Evolutionary conservation across 2,329 filamentous ascomycete species (phyloP), one percentile per base, ranked within the genome.

Genomic region (Ceratocystiopsis sp.): DNA sequence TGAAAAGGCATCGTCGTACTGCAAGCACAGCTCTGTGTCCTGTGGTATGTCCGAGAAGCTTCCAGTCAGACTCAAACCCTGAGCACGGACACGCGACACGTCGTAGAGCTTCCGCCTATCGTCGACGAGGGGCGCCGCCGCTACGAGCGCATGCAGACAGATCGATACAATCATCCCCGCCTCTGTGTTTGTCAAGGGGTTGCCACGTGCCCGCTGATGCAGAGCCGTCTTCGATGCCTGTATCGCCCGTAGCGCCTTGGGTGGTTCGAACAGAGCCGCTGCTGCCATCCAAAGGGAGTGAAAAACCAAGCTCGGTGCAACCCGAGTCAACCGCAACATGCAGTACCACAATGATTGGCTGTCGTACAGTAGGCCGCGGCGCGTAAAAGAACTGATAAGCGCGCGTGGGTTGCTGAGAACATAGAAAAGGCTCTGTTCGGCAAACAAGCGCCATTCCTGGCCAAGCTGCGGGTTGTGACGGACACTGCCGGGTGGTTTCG

Each of bases 241-340:
- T 38, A 61, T 54, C 11, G 60, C 56, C 45, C 64, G 63, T 1
- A 71, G 51, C 7, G 60, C 50, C 44, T 62, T 61, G 2, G 74
- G 71, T 2, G 71, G 66, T n/a, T 64, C 59, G 50, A 79, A 80
- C 5, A 80, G 59, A 39, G 65, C 65, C 9, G 66, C 68, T 1
- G 75, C 64, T 7, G 73, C 72, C 49, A 73, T 62, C 78, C 78
- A 82, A 6, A 81, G 61, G 51, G 73, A 76, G 52, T 79, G 71
- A 42, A 78, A 69, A 2, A 80, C 73, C 17, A 79, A 54, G 39
- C 61, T 71, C 5, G 74, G 71, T 15, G 68, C 66, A 37, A 68
- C 65, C 40, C 72, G 64, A 6, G 69, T 75, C 56, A 80, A 59
- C 44, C 70, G 68, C 43, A 76, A 58, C 65, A 77, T 75, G 51